Conservation (phyloP, 495 filamentous ascomycete species). For the Amphirosellinia nigrospora region DNA sequence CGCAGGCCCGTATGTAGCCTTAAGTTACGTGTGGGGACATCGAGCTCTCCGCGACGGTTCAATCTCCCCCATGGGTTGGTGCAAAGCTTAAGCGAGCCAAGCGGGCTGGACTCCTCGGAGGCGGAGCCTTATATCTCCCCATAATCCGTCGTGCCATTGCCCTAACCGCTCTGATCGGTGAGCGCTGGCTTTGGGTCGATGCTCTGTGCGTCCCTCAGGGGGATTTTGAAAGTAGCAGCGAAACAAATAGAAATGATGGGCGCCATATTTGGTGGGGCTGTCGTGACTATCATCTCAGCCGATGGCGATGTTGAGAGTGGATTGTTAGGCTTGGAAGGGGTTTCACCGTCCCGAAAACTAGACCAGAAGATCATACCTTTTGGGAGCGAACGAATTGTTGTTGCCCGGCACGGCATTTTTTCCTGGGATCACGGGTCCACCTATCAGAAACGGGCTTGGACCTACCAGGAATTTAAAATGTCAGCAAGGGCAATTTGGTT, state of each 20-base stretch:
- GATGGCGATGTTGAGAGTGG: neutral
- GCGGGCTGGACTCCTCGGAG: neutral
- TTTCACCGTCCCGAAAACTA: neutral
- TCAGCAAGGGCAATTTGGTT: neutral
- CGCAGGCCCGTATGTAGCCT: neutral
- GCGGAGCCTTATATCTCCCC: neutral
- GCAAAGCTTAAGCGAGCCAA: neutral
- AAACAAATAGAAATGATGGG: neutral
- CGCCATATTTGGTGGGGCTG: neutral
- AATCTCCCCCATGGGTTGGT: neutral
- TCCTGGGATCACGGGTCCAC: neutral
- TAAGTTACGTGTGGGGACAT: neutral
- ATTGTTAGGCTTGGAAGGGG: neutral
- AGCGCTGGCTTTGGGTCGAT: slow-evolving; percentile 1
- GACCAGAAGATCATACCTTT: neutral
- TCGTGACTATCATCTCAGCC: neutral
- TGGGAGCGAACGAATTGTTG: neutral
- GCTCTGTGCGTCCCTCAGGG: neutral
- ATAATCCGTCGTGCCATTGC: neutral
- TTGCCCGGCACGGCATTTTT: neutral
- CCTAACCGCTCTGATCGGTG: neutral
- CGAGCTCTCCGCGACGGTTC: neutral
- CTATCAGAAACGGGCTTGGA: neutral
- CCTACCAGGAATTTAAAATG: neutral
- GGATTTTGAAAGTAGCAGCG: neutral